Evolutionary conservation across 202 grass and related monocot species (phyloP), one percentile per base, ranked within the genome.

Genomic region (Thinopyrum obtusiflorum): DNA sequence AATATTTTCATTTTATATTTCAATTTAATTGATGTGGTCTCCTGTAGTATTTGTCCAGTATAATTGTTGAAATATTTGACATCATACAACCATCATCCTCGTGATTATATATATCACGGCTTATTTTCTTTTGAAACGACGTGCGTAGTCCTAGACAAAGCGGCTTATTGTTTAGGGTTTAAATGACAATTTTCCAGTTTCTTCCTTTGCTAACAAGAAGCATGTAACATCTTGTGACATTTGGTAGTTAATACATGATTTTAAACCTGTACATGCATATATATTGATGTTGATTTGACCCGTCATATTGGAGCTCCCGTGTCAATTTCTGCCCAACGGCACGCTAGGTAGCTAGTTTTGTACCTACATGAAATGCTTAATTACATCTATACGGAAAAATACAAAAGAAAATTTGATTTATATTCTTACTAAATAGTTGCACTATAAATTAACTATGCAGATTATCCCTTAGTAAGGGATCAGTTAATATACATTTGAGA

Each of bases 161-260:
- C 6, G 14, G 18, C 17, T 51, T 51, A 53, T 18, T 53, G 15
- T 53, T 53, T 53, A 53, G 47, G 15, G 47, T 32, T 70, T 82
- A 40, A 70, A 23, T 14, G 5, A 71, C 4, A 39, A 7, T 69
- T 6, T 18, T 70, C 61, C 37, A 21, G 6, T 51, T 59, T 60
- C 20, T 37, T 59, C 12, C 46, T 82, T 70, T 23, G n/a, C 15
- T 36, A 37, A 53, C 64, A 69, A 81, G 65, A 82, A 82, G 21
- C 65, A 71, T 71, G 47, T 18, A 9, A 26, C 21, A 26, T 11
- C 13, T 29, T 37, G 35, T 31, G 59, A 33, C 36, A 82, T 33
- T 6, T 11, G 12, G 17, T n/a, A 61, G 36, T 82, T 4, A 18
- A 28, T 68, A 23, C 63, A 53, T 17, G 27, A 68, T 51, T 51